Evolutionary conservation across 345 rosid genomes (phyloP).

Genomic region (Brassica rapa): DNA sequence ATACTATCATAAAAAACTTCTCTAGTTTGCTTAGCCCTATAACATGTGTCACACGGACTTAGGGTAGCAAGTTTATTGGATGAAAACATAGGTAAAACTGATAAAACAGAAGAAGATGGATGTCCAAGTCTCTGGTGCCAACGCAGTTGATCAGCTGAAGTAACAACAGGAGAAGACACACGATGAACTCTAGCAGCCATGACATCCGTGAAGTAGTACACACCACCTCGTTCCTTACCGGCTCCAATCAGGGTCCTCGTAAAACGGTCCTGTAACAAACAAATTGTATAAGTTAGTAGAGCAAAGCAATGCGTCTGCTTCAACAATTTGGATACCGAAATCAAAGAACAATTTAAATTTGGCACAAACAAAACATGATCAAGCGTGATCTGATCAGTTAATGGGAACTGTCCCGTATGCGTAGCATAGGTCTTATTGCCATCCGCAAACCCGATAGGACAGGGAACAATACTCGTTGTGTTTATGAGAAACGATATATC

Average conservation of each 20-base stretch:
- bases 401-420: not conserved
- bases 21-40: not conserved
- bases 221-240: not conserved
- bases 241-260: not conserved
- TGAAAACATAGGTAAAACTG: not conserved
- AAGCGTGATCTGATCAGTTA: not conserved
- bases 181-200: not conserved
- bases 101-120: not conserved
- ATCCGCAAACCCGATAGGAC: not conserved
- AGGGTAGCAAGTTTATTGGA: not conserved
- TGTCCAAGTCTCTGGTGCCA: not conserved
- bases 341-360: not conserved
- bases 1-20: not conserved
- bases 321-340: not conserved
- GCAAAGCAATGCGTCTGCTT: not conserved
- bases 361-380: not conserved
- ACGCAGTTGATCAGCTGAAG: not conserved
- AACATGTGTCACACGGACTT: not conserved
- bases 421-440: not conserved
- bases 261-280: not conserved
- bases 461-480: not conserved
- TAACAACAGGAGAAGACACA: not conserved
- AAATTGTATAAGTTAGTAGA: not conserved
- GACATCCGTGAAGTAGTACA: not conserved
- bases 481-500: not conserved